Base-by-base conservation (phyloP, 2,329 filamentous ascomycete genomes). In the Bipolaris gigantea region DNA sequence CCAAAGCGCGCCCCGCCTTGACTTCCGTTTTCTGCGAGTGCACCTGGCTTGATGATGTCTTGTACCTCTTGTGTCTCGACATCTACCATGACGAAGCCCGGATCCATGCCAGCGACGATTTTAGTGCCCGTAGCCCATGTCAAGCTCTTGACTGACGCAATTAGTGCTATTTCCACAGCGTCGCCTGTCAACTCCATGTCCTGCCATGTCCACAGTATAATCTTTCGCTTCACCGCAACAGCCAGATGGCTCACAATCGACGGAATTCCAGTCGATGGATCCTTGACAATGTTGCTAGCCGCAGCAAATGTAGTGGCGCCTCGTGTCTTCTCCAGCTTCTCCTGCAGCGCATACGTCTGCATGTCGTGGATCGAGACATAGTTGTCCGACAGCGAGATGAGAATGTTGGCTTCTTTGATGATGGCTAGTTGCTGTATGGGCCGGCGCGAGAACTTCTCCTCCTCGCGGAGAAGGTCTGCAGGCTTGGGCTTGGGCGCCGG, bases 151-250 rank as follows among this genome's bases (percentile, higher is more conserved):
- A 97, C 89, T 19, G 89, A 86, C 67, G 93, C 93, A 32, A 90
- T 81, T 40, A 97, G 81, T 1, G 86, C 84, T 34, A 97, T 84
- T 76, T 97, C 94, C 25, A 80, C 79, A 0, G 88, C 85, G 32
- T 94, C 86, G 3, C 84, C 80, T 43, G 83, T 83, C 38, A 97
- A 81, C 77, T 97, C 94, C 79, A 92, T 94, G 72, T 96, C 92
- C 66, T 94, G 89, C 94, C 95, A 99, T 67, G 88, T 90, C 92
- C 94, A 99, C 50, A 97, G 77, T 56, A 97, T 74, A 48, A 99
- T 81, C 66, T 90, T 89, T 68, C 94, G 83, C 81, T 97, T 97
- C 32, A 97, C 90, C 4, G 92, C 92, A 10, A 99, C 93, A 6
- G 92, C 94, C 47, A 99, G 79, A 34, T 92, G 83, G 50, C 91